These are phyloP conservation scores for Gossypium thurberi DNA, from an alignment of 345 rosid genomes.

Conservation along the genomic window DNA sequence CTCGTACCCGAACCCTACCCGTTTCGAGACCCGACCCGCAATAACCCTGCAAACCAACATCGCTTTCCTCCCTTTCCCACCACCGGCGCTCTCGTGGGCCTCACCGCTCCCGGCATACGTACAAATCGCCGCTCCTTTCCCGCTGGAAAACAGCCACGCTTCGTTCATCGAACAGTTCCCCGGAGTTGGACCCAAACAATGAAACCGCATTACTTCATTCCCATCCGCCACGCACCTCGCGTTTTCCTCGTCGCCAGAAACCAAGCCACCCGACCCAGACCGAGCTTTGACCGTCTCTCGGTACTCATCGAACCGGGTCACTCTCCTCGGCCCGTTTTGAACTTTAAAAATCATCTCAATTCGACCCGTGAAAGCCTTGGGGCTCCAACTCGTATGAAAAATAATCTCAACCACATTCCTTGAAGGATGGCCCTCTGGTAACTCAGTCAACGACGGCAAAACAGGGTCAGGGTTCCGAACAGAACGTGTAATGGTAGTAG, in stretches of 20 bases:
- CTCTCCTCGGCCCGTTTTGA: slow-evolving; percentile 62
- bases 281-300: slow-evolving; percentile 60
- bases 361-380: slow-evolving; percentile 66
- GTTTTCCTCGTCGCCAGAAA: slow-evolving; percentile 38
- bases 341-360: slow-evolving; percentile 88
- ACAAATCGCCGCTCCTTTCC: slow-evolving; percentile 55
- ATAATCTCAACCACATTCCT: slow-evolving; percentile 93
- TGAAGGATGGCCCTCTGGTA: slow-evolving; percentile 81
- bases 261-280: slow-evolving; percentile 24
- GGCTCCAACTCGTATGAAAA: slow-evolving; percentile 89
- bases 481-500: slow-evolving; percentile 21
- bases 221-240: slow-evolving; percentile 90
- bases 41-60: slow-evolving; percentile 91
- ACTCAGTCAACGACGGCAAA: slow-evolving; percentile 67
- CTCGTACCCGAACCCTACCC: slow-evolving; percentile 34
- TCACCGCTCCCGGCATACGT: slow-evolving; percentile 69
- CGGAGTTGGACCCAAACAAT: slow-evolving; percentile 63
- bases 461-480: slow-evolving; percentile 42
- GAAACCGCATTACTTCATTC: slow-evolving; percentile 92
- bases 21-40: slow-evolving; percentile 75
- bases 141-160: slow-evolving; percentile 50
- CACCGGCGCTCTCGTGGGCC: slow-evolving; percentile 86
- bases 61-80: slow-evolving; percentile 78
- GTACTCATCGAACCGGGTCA: slow-evolving; percentile 84
- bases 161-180: slow-evolving; percentile 28